These are phyloP conservation scores for Fusarium oligoseptatum DNA, from an alignment of 2,329 filamentous ascomycete species.

Conservation along the genomic window DNA sequence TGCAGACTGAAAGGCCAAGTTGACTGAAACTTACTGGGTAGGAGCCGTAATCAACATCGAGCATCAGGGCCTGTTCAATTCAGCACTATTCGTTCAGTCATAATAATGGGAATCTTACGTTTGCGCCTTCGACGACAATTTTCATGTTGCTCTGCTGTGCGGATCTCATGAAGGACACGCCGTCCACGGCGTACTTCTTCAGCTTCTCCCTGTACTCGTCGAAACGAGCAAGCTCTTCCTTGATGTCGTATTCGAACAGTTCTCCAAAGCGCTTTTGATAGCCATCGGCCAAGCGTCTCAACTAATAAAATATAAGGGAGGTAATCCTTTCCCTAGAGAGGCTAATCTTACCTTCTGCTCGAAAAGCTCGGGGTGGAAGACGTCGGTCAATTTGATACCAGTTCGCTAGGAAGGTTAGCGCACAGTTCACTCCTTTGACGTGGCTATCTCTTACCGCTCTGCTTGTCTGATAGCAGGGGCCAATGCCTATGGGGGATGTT, in stretches of 20 bases:
- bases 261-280: slow-evolving; percentile 75
- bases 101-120: neutral
- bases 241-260: slow-evolving; percentile 48
- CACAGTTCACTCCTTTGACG: slow-evolving; percentile 36
- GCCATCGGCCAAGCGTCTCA: slow-evolving; percentile 69
- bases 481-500: slow-evolving; percentile 54
- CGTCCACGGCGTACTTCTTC: neutral
- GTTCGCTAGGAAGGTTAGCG: slow-evolving; percentile 61
- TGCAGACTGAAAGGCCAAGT: neutral
- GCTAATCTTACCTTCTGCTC: slow-evolving; percentile 51
- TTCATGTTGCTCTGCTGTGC: neutral
- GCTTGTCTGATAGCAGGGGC: slow-evolving; percentile 51
- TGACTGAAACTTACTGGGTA: neutral
- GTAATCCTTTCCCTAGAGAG: no score
- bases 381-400: slow-evolving; percentile 75
- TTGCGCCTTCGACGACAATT: neutral
- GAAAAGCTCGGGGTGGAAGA: slow-evolving; percentile 77
- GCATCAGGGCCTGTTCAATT: neutral
- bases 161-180: neutral
- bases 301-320: no score
- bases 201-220: neutral
- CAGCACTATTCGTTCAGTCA: neutral
- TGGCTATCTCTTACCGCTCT: slow-evolving; percentile 42
- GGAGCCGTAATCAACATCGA: neutral
- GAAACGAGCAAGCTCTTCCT: neutral